Percentiles rank a stretch among this genome's conserved stretches.
Conservation (phyloP, 2,329 filamentous ascomycete genomes). For the Grosmannia penicillata region DNA sequence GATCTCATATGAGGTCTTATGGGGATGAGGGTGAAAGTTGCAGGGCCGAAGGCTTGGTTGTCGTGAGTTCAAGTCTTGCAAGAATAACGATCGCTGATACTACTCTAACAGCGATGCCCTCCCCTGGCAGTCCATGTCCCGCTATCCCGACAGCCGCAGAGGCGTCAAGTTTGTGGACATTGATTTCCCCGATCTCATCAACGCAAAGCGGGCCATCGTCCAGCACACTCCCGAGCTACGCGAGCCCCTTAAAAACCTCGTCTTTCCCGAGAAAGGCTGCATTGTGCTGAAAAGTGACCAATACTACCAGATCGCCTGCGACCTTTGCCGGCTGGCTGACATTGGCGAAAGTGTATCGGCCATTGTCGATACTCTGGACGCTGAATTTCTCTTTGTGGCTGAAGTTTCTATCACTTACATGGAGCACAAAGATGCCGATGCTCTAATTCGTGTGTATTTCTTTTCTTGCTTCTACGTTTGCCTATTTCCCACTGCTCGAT, state of each 20-base stretch:
- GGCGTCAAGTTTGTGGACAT: constrained; percentile 64
- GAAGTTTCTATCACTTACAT: constrained; percentile 91
- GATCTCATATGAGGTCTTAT: too few relatives aligned
- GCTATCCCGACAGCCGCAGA: constrained; percentile 43
- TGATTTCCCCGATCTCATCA: constrained; percentile 70
- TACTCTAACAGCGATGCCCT: constrained; percentile 58
- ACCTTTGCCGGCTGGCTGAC: constrained; percentile 51
- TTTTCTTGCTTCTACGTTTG: not conserved
- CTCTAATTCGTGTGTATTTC: constrained; percentile 36
- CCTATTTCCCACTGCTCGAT: not conserved
- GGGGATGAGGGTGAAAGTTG: too few relatives aligned
- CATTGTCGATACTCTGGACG: constrained; percentile 41
- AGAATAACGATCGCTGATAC: too few relatives aligned
- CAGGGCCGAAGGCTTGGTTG: too few relatives aligned
- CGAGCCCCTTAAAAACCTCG: constrained; percentile 30
- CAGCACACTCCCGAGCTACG: constrained; percentile 45
- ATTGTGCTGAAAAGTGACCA: constrained; percentile 49
- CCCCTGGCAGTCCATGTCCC: constrained; percentile 66
- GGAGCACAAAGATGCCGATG: constrained; percentile 57
- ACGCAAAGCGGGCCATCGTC: constrained; percentile 57
- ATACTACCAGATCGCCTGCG: constrained; percentile 71
- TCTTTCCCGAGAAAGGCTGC: constrained; percentile 23
- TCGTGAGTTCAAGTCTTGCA: too few relatives aligned
- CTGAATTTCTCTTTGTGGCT: constrained; percentile 62
- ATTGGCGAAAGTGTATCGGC: constrained; percentile 44